phyloP scores from a whole-genome alignment of 257 asterid species.

The Solanum bulbocastanum region DNA sequence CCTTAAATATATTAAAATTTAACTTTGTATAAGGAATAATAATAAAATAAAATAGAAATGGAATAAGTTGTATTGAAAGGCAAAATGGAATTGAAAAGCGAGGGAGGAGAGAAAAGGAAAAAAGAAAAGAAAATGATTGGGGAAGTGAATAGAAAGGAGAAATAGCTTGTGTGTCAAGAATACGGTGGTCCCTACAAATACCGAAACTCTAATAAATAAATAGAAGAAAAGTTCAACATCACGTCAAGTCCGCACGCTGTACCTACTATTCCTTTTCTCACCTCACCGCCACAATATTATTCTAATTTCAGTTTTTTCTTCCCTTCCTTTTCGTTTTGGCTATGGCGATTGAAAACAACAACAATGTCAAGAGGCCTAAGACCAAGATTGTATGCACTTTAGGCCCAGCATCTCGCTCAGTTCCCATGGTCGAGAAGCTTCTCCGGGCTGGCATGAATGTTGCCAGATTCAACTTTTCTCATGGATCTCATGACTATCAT shows the following conservation, averaged over 20 bases:
- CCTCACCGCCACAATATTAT: not conserved
- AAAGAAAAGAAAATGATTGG: no score
- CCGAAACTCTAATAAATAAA: not conserved
- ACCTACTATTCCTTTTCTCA: not conserved
- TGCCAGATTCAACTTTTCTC: conserved; percentile 69
- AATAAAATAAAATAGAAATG: no score
- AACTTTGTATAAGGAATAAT: no score
- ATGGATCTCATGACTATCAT: conserved; percentile 63
- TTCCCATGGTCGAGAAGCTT: conserved; percentile 60
- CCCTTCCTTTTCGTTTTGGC: not conserved
- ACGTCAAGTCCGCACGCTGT: not conserved
- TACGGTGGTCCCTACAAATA: no score
- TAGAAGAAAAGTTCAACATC: not conserved
- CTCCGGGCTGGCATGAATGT: conserved; percentile 68
- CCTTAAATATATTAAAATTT: no score
- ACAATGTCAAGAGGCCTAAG: conserved; percentile 29
- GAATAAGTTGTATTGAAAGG: no score
- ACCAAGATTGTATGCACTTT: conserved; percentile 70
- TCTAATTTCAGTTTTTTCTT: not conserved
- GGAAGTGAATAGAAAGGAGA: no score
- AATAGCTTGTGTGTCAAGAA: no score
- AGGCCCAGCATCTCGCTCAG: conserved; percentile 65
- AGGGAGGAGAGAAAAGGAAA: no score
- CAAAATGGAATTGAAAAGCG: no score
- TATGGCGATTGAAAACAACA: not conserved